Percentiles rank a stretch among this genome's conserved stretches.
Conservation (phyloP, 2,329 filamentous ascomycete genomes). For the Apiospora kogelbergensis region DNA sequence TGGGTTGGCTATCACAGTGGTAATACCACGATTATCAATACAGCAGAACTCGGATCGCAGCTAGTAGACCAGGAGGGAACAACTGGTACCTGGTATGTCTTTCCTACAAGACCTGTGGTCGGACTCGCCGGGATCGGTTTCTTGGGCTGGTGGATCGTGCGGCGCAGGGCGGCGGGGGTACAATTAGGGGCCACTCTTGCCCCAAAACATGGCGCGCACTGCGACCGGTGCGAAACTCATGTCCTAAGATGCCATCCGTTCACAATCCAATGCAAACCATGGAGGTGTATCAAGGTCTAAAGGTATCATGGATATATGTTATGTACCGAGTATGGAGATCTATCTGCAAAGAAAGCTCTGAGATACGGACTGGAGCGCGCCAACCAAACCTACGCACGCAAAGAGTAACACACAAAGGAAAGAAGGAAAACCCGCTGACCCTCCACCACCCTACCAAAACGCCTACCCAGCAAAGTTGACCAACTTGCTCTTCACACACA, state of each 20-base stretch:
- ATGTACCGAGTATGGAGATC: not conserved
- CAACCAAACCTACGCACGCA: not conserved
- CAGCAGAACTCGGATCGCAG: too few species aligned
- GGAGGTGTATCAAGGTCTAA: not conserved
- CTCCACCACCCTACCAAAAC: not conserved
- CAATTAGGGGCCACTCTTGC: not conserved
- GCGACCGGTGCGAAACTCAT: not conserved
- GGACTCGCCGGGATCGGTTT: not conserved
- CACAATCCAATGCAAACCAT: not conserved
- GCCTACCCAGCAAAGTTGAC: constrained; percentile 23
- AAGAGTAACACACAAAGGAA: not conserved
- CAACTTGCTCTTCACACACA: constrained; percentile 48
- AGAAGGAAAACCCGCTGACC: not conserved
- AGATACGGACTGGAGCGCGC: not conserved
- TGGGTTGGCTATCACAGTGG: too few species aligned
- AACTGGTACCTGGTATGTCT: too few species aligned
- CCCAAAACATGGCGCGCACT: not conserved
- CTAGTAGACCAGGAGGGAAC: too few species aligned
- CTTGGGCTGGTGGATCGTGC: not conserved
- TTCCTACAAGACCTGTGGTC: not conserved
- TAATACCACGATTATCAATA: too few species aligned
- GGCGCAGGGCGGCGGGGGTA: not conserved
- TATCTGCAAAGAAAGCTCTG: not conserved
- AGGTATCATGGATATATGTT: not conserved
- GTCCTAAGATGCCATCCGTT: not conserved